Evolutionary conservation across 345 rosid species (phyloP).

Genomic region (Jatropha curcas): DNA sequence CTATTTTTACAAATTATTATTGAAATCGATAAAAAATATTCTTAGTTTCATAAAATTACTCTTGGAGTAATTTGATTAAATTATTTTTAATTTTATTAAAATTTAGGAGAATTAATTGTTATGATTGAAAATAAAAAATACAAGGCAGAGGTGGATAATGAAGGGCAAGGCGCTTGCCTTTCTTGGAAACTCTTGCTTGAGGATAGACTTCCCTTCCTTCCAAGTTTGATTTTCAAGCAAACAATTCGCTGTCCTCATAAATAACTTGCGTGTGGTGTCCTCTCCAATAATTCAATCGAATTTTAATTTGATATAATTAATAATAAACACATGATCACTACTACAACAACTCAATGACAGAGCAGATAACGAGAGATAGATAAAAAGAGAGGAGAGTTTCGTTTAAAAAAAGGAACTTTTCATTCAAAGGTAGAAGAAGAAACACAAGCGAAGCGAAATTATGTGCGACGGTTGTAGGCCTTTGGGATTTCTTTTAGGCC

Average conservation of each 20-base stretch:
- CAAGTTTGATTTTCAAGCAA: too few species aligned
- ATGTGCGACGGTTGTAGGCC: slow-evolving; percentile 40
- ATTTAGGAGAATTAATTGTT: too few species aligned
- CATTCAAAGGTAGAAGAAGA: too few species aligned
- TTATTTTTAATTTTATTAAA: too few species aligned
- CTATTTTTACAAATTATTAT: too few species aligned
- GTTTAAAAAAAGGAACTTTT: neutral
- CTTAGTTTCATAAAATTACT: too few species aligned
- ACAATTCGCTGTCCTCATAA: neutral
- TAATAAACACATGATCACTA: neutral
- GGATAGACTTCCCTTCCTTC: neutral
- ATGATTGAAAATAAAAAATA: too few species aligned
- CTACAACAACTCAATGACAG: neutral
- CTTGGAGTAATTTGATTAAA: too few species aligned
- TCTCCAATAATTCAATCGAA: neutral
- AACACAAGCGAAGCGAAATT: neutral
- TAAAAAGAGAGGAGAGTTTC: neutral
- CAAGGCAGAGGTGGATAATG: neutral
- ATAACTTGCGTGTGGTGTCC: neutral
- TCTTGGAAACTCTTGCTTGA: neutral
- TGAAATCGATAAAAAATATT: too few species aligned
- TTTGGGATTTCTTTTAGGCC: slow-evolving; percentile 36
- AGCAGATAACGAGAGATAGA: neutral
- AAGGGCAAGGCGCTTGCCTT: neutral
- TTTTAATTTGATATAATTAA: neutral